A percentile compares a stretch with the other conserved stretches of the same genome.
These are phyloP conservation scores for Colletotrichum liaoningense DNA, from an alignment of 2,329 filamentous ascomycete species.

Conservation along the genomic window DNA sequence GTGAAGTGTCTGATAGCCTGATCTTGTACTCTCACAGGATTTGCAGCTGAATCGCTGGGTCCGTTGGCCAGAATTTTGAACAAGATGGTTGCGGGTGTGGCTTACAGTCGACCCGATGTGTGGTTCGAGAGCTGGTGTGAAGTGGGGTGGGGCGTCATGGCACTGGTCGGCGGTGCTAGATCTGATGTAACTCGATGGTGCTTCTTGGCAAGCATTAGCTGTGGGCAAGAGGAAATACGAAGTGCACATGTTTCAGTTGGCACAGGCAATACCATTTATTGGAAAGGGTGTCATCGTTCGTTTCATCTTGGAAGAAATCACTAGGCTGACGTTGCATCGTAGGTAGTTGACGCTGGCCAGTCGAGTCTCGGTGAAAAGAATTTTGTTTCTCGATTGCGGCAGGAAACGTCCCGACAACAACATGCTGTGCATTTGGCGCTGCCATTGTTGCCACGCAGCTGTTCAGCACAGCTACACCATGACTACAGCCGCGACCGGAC, in stretches of 20 bases:
- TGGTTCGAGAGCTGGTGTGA: background rate
- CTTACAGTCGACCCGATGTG: background rate
- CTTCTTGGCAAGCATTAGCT: constrained; percentile 26
- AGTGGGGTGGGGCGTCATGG: background rate
- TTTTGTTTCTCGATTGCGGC: background rate
- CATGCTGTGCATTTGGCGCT: background rate
- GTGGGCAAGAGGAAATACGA: constrained; percentile 20
- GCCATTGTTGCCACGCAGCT: background rate
- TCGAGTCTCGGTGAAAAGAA: background rate
- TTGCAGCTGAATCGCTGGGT: background rate
- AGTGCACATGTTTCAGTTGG: constrained; percentile 29
- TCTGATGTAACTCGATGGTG: constrained; percentile 20
- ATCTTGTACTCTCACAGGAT: background rate
- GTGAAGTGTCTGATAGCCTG: background rate
- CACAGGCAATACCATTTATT: background rate
- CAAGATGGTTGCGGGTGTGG: constrained; percentile 24
- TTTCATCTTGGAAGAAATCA: constrained; percentile 6
- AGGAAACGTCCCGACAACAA: background rate
- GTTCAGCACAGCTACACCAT: background rate
- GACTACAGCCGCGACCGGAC: background rate
- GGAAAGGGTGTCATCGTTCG: constrained; percentile 5
- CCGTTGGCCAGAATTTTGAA: background rate
- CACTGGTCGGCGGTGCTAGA: background rate
- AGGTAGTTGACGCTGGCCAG: background rate
- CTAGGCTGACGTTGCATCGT: background rate